Base-by-base conservation (phyloP, 2,329 filamentous ascomycete species). In the Penicillium decumbens region DNA sequence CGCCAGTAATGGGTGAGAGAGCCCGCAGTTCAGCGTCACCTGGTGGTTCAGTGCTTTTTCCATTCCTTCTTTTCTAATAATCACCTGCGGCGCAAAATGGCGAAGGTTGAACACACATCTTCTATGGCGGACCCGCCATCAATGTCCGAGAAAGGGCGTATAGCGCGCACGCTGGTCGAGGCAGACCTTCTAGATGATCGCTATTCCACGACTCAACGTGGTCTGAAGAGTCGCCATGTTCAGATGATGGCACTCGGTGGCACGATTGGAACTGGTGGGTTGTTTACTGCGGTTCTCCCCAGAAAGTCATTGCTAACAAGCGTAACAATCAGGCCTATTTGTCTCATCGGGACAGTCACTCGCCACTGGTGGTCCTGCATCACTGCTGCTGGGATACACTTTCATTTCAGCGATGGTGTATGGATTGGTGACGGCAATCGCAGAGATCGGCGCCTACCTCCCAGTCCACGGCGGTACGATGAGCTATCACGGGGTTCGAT, bases 261-360 rank as follows among this genome's bases (percentile, higher is more conserved):
- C 49, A 80, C 78, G 4, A 82, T 82, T 50, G 75, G 76, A 35
- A 80, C 78, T 2, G 78, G 57, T 59, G 13, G 37, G 51, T 25
- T 3, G n/a, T 15, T 15, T 6, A n/a, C 9, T 6, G 8, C 6
- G 15, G 20, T 4, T 35, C 20, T 10, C 32, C 15, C 32, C 8
- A 8, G 15, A 2, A 35, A 4, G 7, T 35, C 35, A 6, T 20
- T 6, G 1, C 15, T 47, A 15, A 18, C 4, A 10, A 13, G 3
- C 13, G 18, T 5, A 24, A 28, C n/a, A 20, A 41, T 12, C 15
- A 59, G 57, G 78, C 51, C 65, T 80, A 0, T 81, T 82, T 62
- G 69, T 82, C 8, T 76, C 76, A 41, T 76, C 77, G 1, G 80
- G 79, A 33, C 69, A 73, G 51, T 75, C 77, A 1, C 75, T 82